Evolutionary conservation across 1,284 basidiomycete species (phyloP), one percentile per base, ranked within the genome.

Genomic region (Heliocybe sulcata): DNA sequence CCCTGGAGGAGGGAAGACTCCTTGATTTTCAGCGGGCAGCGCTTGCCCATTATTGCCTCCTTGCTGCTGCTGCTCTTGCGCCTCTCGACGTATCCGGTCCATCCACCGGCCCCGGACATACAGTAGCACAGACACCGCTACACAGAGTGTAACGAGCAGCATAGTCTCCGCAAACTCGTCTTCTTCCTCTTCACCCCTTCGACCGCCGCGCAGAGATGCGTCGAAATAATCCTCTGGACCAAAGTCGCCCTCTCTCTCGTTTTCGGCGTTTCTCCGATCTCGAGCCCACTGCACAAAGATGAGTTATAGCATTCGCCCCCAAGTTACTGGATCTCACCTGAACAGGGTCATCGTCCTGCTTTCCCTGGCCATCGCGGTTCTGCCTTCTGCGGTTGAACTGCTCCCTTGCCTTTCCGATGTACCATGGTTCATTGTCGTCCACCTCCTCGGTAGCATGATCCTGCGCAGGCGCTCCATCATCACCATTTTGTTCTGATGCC

Each of bases 181-280:
- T 12, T 67, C 70, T 1, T 77, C 78, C 26, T 76, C 79, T 20
- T 83, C 82, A n/a, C 82, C 75, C 52, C 79, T 71, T 29, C 77
- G 70, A 6, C 74, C 77, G 22, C 81, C 80, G 42, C 85, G 78
- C 55, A 82, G 63, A 8, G 81, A 79, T 1, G 75, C 85, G 25
- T 90, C 87, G 63, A 89, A 86, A 67, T 88, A 90, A 64, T 92
- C 90, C 56, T 91, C 88, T 0, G 87, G 84, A 6, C 86, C 87
- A 60, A 84, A 83, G 57, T 92, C 90, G 50, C 75, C 72, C 38
- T 90, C 86, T 20, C 82, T 76, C 27, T 89, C 89, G 58, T 77
- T 76, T 60, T 90, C 89, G 4, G 83, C 82, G 52, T 81, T 79
- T 58, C 85, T 75, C 50, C 85, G 79, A 20, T 89, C 82, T 53